These are phyloP conservation scores for Trametes maxima DNA, from an alignment of 768 basidiomycete species.

Conservation along the genomic window DNA sequence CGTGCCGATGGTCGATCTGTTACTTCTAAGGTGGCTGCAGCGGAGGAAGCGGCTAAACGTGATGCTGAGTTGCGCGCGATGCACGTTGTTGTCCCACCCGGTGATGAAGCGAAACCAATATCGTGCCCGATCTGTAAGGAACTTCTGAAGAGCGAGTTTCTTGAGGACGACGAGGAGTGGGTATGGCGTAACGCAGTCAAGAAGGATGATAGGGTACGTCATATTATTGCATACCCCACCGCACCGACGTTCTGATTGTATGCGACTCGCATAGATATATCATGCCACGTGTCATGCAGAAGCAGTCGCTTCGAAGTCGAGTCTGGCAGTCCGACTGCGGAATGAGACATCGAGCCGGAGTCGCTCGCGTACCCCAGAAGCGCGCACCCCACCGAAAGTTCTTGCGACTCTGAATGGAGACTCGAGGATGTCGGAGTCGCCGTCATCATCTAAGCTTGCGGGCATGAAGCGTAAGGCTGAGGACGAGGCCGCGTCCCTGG, in stretches of 20 bases:
- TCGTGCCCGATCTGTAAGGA: constrained; percentile 99
- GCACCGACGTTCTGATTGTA: background rate
- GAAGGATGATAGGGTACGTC: constrained; percentile 80
- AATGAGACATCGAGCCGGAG: constrained; percentile 59
- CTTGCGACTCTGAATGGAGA: constrained; percentile 17
- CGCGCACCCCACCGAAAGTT: constrained; percentile 41
- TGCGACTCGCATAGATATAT: constrained; percentile 60
- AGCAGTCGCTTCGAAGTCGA: constrained; percentile 63
- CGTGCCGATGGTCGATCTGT: constrained; percentile 55
- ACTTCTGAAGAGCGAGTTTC: constrained; percentile 83
- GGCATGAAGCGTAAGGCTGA: constrained; percentile 81
- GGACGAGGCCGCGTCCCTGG: constrained; percentile 34
- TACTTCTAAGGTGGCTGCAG: constrained; percentile 59
- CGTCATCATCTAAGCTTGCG: constrained; percentile 53
- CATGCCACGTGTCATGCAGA: constrained; percentile 96
- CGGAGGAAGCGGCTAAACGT: constrained; percentile 68
- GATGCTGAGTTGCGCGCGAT: constrained; percentile 75
- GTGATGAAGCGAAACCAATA: constrained; percentile 79
- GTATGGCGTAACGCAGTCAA: constrained; percentile 91
- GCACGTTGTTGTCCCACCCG: constrained; percentile 88
- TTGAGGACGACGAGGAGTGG: constrained; percentile 98
- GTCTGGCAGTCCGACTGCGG: constrained; percentile 67
- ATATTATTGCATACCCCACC: background rate
- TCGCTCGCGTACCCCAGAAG: constrained; percentile 79
- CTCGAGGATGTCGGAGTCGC: constrained; percentile 38